Evolutionary conservation across 1,139 yeast genomes (phyloP), one percentile per base, ranked within the genome.

Genomic region (Sugiyamaella neomexicana): DNA sequence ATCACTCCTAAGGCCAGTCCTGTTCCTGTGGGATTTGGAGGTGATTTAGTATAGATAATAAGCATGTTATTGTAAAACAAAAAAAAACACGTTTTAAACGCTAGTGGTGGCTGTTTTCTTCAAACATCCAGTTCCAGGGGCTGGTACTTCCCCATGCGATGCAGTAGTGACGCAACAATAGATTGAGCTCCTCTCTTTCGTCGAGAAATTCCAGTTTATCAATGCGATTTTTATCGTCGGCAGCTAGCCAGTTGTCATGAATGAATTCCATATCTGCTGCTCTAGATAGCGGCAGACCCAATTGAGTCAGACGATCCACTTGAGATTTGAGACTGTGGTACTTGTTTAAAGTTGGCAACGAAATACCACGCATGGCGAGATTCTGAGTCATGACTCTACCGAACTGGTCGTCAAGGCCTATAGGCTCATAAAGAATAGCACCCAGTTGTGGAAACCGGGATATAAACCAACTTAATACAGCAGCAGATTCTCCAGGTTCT

Each of bases 301-400:
- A 55, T 0, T 52, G 55, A 13, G 34, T 41, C 34, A 62, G 68
- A 31, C 81, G 72, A 39, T 64, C 58, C 8, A 68, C 76, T 70
- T 74, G 93, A 51, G 68, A 71, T 43, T 67, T 74, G 37, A 79
- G 63, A 0, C 85, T 80, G 46, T 80, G 78, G 63, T 73, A 83
- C 42, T 70, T 72, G 62, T 78, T 67, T 57, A 85, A 66, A 0
- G 86, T 77, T 7, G 90, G 89, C 71, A 93, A 74, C 50, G 81
- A 77, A n/a, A 93, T 79, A 1, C 95, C 96, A 54, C 97, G 72
- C 52, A 76, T 65, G 29, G 80, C 76, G 49, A 93, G 73, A 67
- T 93, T 93, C 49, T 78, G 79, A 16, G 80, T 75, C 99, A 93
- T 93, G 9, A 91, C 87, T 1, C 71, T 68, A 0, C 98, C 98